Evolutionary conservation across 768 basidiomycete genomes (phyloP).

Genomic region (Collybia nuda): DNA sequence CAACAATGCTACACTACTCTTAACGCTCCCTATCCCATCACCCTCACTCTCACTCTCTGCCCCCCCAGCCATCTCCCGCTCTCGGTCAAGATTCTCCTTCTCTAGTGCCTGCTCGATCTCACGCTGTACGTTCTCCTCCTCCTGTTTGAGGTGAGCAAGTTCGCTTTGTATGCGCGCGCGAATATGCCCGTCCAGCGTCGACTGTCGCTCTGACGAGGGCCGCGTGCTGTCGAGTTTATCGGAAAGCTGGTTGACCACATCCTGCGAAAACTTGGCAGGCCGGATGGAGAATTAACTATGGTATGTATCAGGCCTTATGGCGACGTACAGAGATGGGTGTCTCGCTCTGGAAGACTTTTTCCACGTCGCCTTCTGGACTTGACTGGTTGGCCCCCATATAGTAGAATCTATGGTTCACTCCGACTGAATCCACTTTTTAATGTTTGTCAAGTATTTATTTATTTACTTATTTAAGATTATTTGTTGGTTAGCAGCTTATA

Average conservation of each 20-base stretch:
- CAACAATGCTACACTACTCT: constrained; percentile 60
- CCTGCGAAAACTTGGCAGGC: constrained; percentile 81
- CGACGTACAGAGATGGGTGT: constrained; percentile 50
- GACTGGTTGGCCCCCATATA: constrained; percentile 73
- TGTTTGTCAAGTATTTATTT: no score
- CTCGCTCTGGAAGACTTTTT: constrained; percentile 58
- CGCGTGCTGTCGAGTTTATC: constrained; percentile 60
- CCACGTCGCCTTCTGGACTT: constrained; percentile 43
- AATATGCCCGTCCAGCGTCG: constrained; percentile 71
- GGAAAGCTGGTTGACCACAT: constrained; percentile 77
- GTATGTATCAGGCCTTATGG: no score
- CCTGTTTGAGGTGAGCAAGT: constrained; percentile 59
- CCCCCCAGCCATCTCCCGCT: constrained; percentile 52
- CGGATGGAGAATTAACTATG: no score
- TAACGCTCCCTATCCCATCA: constrained; percentile 38
- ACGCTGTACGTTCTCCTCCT: constrained; percentile 67
- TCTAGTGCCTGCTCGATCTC: constrained; percentile 81
- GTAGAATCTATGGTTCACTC: no score
- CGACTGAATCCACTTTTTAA: no score
- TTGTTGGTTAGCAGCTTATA: no score
- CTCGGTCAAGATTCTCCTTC: constrained; percentile 84
- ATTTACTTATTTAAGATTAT: no score
- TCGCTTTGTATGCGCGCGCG: constrained; percentile 71
- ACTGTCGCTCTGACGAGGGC: constrained; percentile 68
- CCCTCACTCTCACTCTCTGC: constrained; percentile 23